Conservation (phyloP, 305 asterid genomes). For the Solanum aculeatissimum region DNA sequence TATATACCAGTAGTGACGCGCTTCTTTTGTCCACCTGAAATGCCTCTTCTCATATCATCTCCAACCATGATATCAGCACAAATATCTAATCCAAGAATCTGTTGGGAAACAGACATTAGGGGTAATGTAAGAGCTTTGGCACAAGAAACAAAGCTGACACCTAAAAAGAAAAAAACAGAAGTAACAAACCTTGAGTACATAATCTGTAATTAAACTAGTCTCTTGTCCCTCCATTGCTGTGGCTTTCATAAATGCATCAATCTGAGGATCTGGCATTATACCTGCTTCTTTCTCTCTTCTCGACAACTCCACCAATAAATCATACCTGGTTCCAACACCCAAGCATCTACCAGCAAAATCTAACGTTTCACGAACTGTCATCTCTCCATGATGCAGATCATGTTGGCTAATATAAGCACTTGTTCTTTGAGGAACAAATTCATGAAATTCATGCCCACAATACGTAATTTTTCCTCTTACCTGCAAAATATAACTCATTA, state of each 20-base stretch:
- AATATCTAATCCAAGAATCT: constrained; percentile 53
- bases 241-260: constrained; percentile 53
- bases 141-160: not conserved
- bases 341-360: constrained; percentile 49
- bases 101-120: not conserved
- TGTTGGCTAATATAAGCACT: constrained; percentile 69
- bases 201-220: constrained; percentile 45
- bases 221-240: constrained; percentile 37
- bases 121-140: not conserved
- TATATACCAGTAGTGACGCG: constrained; percentile 44
- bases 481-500: constrained; percentile 12
- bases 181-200: constrained; percentile 39
- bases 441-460: constrained; percentile 40
- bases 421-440: constrained; percentile 56
- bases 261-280: constrained; percentile 49
- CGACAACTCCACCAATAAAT: constrained; percentile 38
- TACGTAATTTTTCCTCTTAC: constrained; percentile 49
- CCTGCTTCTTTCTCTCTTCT: constrained; percentile 42
- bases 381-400: constrained; percentile 46
- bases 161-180: not conserved
- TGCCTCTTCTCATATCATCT: constrained; percentile 54
- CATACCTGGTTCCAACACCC: constrained; percentile 48
- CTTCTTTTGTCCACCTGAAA: constrained; percentile 47
- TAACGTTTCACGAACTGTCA: constrained; percentile 46
- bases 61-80: constrained; percentile 56